Evolutionary conservation across 495 filamentous ascomycete species (phyloP), one percentile per base, ranked within the genome.

Genomic region (Lindgomyces ingoldianus): DNA sequence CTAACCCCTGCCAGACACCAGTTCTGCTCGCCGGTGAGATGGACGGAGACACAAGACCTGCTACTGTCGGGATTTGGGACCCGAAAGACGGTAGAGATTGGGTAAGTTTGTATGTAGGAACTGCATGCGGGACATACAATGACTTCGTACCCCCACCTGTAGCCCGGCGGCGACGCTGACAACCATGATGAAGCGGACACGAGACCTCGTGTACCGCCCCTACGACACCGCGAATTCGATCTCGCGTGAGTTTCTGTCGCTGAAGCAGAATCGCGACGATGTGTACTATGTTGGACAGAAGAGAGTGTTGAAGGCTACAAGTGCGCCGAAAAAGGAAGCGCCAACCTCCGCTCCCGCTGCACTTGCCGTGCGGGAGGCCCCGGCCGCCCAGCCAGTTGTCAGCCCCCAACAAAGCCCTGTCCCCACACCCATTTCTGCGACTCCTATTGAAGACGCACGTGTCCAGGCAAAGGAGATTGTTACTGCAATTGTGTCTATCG

Each of bases 11-110:
- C 4, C n/a, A 62, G 59, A 54, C 59, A 96, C 77, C 93, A 98
- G 76, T 98, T 98, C 76, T 93, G 93, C 67, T 96, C 91, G 22
- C 93, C 93, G 18, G 93, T 98, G 58, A 86, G 93, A 85, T 98
- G 93, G 87, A 98, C 96, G 75, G 93, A 96, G 78, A 97, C 93
- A 3, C 93, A 98, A 79, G 93, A 96, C 89, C 91, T 98, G 51
- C 90, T 98, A 70, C 89, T 98, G 27, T 91, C 85, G 39, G 91
- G 96, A 74, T 92, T 96, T 76, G 86, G 86, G 47, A 93, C 93
- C 16, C 92, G 96, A 80, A 86, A 93, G 65, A 91, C 96, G 63
- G 93, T 98, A 60, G 93, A 98, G 75, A 89, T 98, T 72, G 93
- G n/a, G n/a, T n/a, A n/a, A n/a, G n/a, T n/a, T n/a, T n/a, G n/a